Evolutionary conservation across 2,329 filamentous ascomycete species (phyloP).

Genomic region (Arachnomyces sp.): DNA sequence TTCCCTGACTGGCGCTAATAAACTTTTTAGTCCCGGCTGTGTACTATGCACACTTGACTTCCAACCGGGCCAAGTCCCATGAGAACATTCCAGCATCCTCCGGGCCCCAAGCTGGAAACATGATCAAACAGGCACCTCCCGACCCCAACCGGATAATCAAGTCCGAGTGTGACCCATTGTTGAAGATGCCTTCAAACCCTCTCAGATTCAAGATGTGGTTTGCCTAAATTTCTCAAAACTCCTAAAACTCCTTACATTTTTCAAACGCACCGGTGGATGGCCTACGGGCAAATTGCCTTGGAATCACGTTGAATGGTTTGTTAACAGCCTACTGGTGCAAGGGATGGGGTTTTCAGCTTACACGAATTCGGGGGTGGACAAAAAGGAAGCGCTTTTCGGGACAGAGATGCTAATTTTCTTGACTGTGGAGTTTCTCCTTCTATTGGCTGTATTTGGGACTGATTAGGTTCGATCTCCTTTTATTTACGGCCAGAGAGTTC

Average conservation of each 20-base stretch:
- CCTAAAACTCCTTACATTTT: constrained; percentile 2
- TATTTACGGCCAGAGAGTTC: too few relatives aligned
- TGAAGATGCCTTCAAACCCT: constrained; percentile 27
- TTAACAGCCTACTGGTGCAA: not conserved
- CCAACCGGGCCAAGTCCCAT: constrained; percentile 70
- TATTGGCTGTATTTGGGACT: too few relatives aligned
- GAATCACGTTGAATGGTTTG: not conserved
- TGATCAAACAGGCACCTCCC: constrained; percentile 26
- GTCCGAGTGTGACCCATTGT: constrained; percentile 24
- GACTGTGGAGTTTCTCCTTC: too few relatives aligned
- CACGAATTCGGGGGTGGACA: too few relatives aligned
- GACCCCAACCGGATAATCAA: constrained; percentile 20
- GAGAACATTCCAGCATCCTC: constrained; percentile 44
- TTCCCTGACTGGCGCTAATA: constrained; percentile 9
- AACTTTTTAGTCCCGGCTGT: constrained; percentile 59
- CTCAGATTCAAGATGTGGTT: constrained; percentile 35
- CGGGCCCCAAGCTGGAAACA: constrained; percentile 34
- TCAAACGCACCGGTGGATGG: constrained; percentile 1
- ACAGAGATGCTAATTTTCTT: too few relatives aligned
- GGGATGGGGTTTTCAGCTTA: too few relatives aligned
- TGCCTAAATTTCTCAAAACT: constrained; percentile 19
- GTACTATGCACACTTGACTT: constrained; percentile 91
- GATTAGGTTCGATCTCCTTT: too few relatives aligned
- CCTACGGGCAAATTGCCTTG: constrained; percentile 2
- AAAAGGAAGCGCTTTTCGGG: too few relatives aligned